These are phyloP conservation scores for Allomyces arbusculus DNA, from an alignment of 192 early-diverging fungal species.

Conservation along the genomic window DNA sequence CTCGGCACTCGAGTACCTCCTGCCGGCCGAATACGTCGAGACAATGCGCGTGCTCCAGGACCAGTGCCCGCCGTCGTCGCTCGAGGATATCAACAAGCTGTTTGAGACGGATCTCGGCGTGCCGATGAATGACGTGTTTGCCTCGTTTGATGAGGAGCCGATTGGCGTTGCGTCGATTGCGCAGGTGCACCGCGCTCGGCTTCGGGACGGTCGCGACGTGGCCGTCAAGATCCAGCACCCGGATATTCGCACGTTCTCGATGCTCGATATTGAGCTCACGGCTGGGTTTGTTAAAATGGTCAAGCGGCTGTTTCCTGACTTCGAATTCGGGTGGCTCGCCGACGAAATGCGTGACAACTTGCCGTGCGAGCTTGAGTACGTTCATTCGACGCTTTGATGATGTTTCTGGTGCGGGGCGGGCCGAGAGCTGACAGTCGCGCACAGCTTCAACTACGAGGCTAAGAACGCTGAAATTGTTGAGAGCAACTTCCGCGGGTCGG, in stretches of 20 bases:
- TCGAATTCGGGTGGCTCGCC: constrained; percentile 75
- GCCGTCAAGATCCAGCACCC: constrained; percentile 92
- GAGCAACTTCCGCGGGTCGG: constrained; percentile 30
- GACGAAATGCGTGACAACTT: constrained; percentile 66
- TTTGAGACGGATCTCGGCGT: constrained; percentile 46
- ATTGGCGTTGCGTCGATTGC: constrained; percentile 87
- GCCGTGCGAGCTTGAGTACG: constrained; percentile 76
- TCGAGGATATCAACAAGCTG: constrained; percentile 45
- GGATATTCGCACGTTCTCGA: constrained; percentile 47
- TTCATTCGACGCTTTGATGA: neutral
- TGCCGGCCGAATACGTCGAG: constrained; percentile 75
- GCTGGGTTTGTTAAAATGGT: constrained; percentile 36
- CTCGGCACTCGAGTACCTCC: constrained; percentile 57
- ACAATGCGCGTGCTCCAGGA: constrained; percentile 71
- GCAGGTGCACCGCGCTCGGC: constrained; percentile 68
- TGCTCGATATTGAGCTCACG: constrained; percentile 60
- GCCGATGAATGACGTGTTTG: constrained; percentile 45
- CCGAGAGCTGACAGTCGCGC: no score
- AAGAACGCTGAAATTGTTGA: constrained; percentile 47
- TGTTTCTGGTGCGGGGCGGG: no score
- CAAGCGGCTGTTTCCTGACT: constrained; percentile 64
- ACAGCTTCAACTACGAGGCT: constrained; percentile 30
- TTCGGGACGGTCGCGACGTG: constrained; percentile 48
- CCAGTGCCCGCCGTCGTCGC: constrained; percentile 49
- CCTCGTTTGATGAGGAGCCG: constrained; percentile 55